phyloP scores from a whole-genome alignment of 805 yeast species.

The Candida cerambycidarum region DNA sequence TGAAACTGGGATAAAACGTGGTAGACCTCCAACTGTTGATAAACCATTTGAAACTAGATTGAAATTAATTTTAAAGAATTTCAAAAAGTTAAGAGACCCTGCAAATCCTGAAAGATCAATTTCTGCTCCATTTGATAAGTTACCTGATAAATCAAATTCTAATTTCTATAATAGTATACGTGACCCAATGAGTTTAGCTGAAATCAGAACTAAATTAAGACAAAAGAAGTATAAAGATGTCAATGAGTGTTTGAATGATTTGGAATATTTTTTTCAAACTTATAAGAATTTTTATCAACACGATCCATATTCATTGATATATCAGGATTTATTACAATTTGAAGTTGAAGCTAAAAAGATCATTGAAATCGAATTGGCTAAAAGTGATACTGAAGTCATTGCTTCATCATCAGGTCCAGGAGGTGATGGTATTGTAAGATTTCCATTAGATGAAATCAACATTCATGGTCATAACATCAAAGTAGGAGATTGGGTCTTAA shows the following conservation, averaged over 20 bases:
- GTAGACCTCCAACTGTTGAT: slow-evolving; percentile 89
- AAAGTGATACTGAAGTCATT: slow-evolving; percentile 77
- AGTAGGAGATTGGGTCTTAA: slow-evolving; percentile 94
- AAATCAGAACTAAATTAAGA: slow-evolving; percentile 79
- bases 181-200: slow-evolving; percentile 67
- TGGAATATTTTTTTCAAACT: slow-evolving; percentile 71
- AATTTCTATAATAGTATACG: slow-evolving; percentile 54
- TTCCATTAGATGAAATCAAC: slow-evolving; percentile 77
- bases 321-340: slow-evolving; percentile 60
- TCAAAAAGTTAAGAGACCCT: slow-evolving; percentile 68
- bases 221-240: slow-evolving; percentile 78
- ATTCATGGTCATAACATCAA: slow-evolving; percentile 69
- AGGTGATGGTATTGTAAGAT: slow-evolving; percentile 54
- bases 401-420: slow-evolving; percentile 34
- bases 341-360: slow-evolving; percentile 60
- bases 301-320: slow-evolving; percentile 55
- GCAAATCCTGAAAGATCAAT: slow-evolving; percentile 48
- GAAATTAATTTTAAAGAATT: slow-evolving; percentile 76
- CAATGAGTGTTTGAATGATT: slow-evolving; percentile 74
- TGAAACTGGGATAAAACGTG: slow-evolving; percentile 65
- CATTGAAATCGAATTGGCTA: slow-evolving; percentile 67
- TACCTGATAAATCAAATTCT: slow-evolving; percentile 68
- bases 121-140: slow-evolving; percentile 70
- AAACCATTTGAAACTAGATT: slow-evolving; percentile 90
- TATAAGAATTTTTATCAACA: slow-evolving; percentile 59